Conservation (phyloP, 2,329 filamentous ascomycete species). For the Penicillium sp. region DNA sequence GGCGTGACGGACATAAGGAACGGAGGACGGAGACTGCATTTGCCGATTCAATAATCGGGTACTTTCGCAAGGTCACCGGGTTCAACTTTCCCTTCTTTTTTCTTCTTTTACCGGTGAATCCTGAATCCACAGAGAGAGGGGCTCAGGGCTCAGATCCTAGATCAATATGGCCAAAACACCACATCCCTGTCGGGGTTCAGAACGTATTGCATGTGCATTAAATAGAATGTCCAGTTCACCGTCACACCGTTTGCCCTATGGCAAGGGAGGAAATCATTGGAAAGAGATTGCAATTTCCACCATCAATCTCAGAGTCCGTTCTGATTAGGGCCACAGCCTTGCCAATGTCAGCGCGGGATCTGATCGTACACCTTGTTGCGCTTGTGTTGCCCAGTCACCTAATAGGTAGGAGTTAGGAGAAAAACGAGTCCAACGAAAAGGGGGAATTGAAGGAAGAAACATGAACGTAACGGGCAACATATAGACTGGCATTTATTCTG, state of each 20-base stretch:
- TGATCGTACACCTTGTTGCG: conserved; percentile 10
- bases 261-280: not conserved
- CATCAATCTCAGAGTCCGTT: conserved; percentile 8
- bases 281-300: not conserved
- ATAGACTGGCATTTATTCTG: not conserved
- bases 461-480: not conserved
- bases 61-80: not conserved
- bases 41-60: not conserved
- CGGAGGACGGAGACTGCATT: not conserved
- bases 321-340: conserved; percentile 14
- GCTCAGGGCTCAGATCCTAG: not conserved
- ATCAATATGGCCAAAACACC: not conserved
- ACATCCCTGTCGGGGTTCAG: not conserved
- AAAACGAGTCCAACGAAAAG: not conserved
- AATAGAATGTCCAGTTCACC: not conserved
- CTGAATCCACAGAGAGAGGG: not conserved
- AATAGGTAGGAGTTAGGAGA: not conserved
- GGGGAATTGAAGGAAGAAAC: not conserved
- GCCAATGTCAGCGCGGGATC: conserved; percentile 7
- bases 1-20: not conserved
- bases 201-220: not conserved
- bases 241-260: not conserved
- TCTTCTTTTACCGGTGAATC: not conserved
- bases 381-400: conserved; percentile 3
- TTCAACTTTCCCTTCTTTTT: not conserved